These are phyloP conservation scores for Lepidium aucheri DNA, from an alignment of 345 rosid genomes.

Conservation along the genomic window DNA sequence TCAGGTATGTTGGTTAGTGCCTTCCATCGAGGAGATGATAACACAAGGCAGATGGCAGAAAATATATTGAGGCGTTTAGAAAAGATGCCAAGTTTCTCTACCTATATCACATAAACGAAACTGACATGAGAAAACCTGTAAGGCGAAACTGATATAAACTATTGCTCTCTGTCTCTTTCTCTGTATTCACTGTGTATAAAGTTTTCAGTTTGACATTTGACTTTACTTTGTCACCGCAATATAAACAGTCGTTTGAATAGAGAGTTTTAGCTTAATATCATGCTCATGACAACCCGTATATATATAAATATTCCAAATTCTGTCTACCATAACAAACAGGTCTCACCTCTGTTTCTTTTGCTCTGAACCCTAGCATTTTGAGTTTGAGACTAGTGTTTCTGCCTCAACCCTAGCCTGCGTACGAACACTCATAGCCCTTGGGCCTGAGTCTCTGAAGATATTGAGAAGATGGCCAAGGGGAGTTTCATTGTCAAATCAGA, in stretches of 20 bases:
- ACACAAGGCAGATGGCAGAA: constrained; percentile 80
- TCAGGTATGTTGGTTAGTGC: constrained; percentile 61
- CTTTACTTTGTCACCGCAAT: background rate
- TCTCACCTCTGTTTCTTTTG: constrained; percentile 13
- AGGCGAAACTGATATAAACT: constrained; percentile 3
- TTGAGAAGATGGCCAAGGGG: background rate
- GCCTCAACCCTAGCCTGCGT: background rate
- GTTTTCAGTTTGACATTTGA: constrained; percentile 21
- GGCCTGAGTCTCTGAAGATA: background rate
- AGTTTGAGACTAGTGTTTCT: background rate
- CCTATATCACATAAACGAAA: constrained; percentile 33
- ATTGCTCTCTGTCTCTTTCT: constrained; percentile 1
- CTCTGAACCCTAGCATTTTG: background rate
- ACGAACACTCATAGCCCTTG: background rate
- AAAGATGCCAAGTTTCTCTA: constrained; percentile 51
- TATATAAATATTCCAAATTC: background rate
- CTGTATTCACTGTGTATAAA: constrained; percentile 1
- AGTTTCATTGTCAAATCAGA: background rate
- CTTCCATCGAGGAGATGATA: constrained; percentile 67
- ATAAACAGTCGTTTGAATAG: background rate
- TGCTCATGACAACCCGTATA: background rate
- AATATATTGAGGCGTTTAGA: constrained; percentile 66
- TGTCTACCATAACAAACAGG: constrained; percentile 5
- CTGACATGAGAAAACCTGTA: background rate
- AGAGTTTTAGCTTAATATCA: background rate